Evolutionary conservation across 192 early-diverging fungal genomes (phyloP).

Genomic region (Entomortierella parvispora): DNA sequence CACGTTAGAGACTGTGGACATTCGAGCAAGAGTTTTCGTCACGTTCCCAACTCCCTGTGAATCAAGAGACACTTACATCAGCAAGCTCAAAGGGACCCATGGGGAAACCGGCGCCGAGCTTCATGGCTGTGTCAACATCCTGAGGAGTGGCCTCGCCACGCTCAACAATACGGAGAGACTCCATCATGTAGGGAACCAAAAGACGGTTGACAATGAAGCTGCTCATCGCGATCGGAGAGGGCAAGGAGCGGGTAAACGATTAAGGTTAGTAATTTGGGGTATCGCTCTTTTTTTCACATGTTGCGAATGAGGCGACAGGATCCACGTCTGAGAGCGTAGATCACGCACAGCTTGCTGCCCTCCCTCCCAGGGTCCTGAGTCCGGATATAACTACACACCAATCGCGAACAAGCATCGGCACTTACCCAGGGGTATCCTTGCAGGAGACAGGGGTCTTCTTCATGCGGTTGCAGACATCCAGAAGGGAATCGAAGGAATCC

Average conservation of each 20-base stretch:
- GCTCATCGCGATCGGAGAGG: background rate
- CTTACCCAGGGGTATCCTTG: constrained; percentile 95
- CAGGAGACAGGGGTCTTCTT: constrained; percentile 91
- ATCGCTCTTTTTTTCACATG: background rate
- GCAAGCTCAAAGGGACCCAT: constrained; percentile 92
- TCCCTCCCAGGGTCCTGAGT: background rate
- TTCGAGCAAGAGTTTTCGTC: too few relatives aligned
- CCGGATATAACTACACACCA: background rate
- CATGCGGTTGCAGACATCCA: constrained; percentile 76
- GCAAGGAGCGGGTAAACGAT: background rate
- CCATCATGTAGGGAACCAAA: constrained; percentile 96
- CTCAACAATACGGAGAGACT: constrained; percentile 92
- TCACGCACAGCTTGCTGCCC: background rate
- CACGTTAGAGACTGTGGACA: too few relatives aligned
- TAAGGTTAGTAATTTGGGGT: constrained; percentile 5
- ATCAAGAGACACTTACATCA: constrained; percentile 62
- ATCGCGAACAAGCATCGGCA: background rate
- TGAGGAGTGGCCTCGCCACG: constrained; percentile 84
- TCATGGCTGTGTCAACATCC: constrained; percentile 97
- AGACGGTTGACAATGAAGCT: constrained; percentile 96
- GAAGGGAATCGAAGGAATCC: constrained; percentile 70
- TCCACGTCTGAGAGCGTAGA: background rate
- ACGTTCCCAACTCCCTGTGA: too few relatives aligned
- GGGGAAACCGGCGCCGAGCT: constrained; percentile 95
- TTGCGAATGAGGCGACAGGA: background rate